phyloP scores from a whole-genome alignment of 345 rosid genomes.

The Toxicodendron radicans region DNA sequence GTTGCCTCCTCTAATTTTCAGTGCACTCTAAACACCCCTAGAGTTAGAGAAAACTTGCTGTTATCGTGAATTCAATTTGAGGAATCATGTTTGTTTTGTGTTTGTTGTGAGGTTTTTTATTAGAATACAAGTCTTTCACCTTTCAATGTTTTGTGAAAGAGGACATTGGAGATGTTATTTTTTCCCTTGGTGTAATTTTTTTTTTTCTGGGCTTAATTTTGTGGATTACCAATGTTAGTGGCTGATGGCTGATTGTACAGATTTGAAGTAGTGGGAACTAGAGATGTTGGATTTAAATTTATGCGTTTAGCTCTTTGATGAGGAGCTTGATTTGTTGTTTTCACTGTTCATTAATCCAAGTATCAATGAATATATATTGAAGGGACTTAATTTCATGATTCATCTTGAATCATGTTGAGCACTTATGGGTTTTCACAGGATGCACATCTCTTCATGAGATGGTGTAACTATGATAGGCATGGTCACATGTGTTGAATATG shows the following conservation, averaged over 20 bases:
- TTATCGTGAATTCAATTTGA: background rate
- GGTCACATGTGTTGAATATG: background rate
- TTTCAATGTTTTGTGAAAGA: background rate
- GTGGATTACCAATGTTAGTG: background rate
- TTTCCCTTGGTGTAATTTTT: background rate
- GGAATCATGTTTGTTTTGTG: background rate
- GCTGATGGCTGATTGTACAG: background rate
- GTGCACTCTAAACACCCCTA: too few relatives aligned
- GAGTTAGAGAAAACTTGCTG: too few relatives aligned
- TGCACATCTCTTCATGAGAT: background rate
- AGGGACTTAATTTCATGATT: background rate
- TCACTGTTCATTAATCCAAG: too few relatives aligned
- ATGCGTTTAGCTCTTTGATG: too few relatives aligned
- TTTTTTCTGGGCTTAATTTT: background rate
- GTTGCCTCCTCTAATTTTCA: too few relatives aligned
- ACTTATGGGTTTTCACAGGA: background rate
- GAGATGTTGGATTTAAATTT: too few relatives aligned
- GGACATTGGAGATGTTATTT: background rate
- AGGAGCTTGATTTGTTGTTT: too few relatives aligned
- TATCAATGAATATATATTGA: too few relatives aligned
- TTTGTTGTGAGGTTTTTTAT: background rate
- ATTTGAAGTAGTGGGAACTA: background rate
- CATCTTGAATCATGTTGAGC: background rate
- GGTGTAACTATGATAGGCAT: background rate
- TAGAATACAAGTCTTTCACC: background rate